A percentile compares a stretch with the other conserved stretches of the same genome.
Evolutionary conservation across 176 grass and related monocot genomes (phyloP).

Genomic region (Triticum monococcum): DNA sequence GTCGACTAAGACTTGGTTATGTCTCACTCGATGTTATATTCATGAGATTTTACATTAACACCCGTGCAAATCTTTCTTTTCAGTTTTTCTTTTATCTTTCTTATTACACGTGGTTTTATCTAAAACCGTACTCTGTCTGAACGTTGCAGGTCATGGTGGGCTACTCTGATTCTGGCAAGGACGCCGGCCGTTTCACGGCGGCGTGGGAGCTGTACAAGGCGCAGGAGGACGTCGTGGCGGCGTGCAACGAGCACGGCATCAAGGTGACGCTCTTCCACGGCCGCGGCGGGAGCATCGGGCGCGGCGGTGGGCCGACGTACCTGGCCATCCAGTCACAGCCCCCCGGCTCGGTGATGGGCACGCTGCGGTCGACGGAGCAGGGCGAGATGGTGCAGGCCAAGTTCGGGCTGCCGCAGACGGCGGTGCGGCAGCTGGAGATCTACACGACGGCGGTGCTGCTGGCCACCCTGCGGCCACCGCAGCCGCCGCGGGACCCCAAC

Average conservation of each 20-base stretch:
- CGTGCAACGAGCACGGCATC: conserved; percentile 83
- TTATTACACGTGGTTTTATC: no score
- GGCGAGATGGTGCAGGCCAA: conserved; percentile 99
- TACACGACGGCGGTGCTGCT: conserved; percentile 91
- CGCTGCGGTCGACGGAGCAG: conserved; percentile 82
- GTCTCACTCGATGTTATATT: no score
- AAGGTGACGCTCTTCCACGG: conserved; percentile 98
- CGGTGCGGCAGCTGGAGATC: conserved; percentile 87
- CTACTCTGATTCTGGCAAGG: conserved; percentile 96
- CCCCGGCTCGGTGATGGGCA: conserved; percentile 89
- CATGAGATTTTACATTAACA: no score
- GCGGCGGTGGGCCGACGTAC: conserved; percentile 87
- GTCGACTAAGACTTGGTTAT: no score
- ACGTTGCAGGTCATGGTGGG: conserved; percentile 86
- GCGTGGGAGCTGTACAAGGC: conserved; percentile 97
- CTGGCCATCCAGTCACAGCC: conserved; percentile 95
- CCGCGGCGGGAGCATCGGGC: conserved; percentile 85
- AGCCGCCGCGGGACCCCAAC: conserved; percentile 52
- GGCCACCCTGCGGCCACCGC: conserved; percentile 67
- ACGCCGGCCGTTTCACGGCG: conserved; percentile 86
- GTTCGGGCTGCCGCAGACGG: conserved; percentile 81
- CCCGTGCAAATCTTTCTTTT: no score
- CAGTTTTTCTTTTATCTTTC: no score
- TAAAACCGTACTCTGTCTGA: neutral
- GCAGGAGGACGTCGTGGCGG: conserved; percentile 75